Percentiles rank a stretch among this genome's conserved stretches.
phyloP scores from a whole-genome alignment of 345 rosid species.

The Populus pruinosa region DNA sequence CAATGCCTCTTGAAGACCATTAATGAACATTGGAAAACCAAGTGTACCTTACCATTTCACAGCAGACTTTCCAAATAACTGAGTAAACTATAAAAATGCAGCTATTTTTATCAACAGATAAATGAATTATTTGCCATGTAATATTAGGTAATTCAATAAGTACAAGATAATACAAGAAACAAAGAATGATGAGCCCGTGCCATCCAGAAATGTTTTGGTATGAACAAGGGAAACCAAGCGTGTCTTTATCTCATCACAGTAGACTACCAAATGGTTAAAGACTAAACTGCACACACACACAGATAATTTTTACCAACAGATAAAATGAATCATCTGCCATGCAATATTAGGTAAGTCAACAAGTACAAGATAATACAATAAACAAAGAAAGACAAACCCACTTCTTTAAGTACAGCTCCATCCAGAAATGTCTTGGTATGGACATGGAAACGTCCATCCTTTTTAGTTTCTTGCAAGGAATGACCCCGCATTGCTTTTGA shows the following conservation, averaged over 20 bases:
- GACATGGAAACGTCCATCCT: conserved; percentile 92
- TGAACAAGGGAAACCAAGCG: conserved; percentile 59
- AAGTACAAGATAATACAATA: not conserved
- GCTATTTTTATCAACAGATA: not conserved
- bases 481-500: conserved; percentile 97
- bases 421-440: conserved; percentile 91
- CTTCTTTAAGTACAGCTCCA: conserved; percentile 97
- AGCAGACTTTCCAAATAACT: not conserved
- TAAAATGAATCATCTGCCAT: not conserved
- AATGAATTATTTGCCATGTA: not conserved
- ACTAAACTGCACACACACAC: not conserved
- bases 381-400: conserved; percentile 31
- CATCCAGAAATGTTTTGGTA: conserved; percentile 90
- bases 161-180: not conserved
- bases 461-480: conserved; percentile 95
- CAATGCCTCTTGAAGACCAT: not conserved
- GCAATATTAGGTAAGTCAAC: not conserved
- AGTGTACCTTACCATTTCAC: not conserved
- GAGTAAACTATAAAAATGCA: not conserved
- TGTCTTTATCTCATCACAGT: not conserved
- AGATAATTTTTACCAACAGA: not conserved
- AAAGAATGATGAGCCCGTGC: conserved; percentile 47
- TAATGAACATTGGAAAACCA: conserved; percentile 61
- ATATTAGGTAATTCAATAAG: not conserved
- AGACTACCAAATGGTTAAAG: not conserved